These are phyloP conservation scores for Fusarium sp. DNA, from an alignment of 2,329 filamentous ascomycete genomes.

Conservation along the genomic window DNA sequence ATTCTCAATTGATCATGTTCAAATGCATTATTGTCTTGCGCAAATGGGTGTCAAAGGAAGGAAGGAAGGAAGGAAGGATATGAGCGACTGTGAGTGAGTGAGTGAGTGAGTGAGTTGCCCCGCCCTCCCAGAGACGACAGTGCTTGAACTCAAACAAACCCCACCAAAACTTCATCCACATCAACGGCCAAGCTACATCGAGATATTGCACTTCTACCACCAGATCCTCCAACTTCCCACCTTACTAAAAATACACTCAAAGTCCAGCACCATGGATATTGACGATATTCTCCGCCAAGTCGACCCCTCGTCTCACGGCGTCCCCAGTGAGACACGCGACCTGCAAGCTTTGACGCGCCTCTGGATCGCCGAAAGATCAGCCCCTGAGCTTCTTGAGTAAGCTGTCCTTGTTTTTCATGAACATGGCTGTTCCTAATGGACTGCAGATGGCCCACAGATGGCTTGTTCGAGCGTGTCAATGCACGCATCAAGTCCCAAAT, in stretches of 20 bases:
- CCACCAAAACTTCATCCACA: conserved; percentile 28
- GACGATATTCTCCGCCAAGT: conserved; percentile 83
- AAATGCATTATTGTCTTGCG: background rate
- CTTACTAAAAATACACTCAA: no score
- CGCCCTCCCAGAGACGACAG: conserved; percentile 31
- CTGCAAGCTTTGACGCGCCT: conserved; percentile 89
- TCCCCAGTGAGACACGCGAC: conserved; percentile 75
- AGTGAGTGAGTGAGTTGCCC: conserved; percentile 7
- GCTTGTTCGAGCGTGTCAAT: conserved; percentile 85
- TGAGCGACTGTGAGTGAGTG: background rate
- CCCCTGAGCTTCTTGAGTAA: conserved; percentile 89
- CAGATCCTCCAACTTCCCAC: background rate
- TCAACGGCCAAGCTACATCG: conserved; percentile 1
- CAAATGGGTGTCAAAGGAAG: background rate
- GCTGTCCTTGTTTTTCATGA: background rate
- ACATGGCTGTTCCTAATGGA: background rate
- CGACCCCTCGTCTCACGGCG: conserved; percentile 67
- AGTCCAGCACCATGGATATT: conserved; percentile 72
- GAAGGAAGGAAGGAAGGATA: background rate
- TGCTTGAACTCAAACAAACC: conserved; percentile 16
- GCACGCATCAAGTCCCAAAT: conserved; percentile 77
- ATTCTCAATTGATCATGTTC: background rate
- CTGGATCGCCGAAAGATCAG: conserved; percentile 92
- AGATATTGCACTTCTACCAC: conserved; percentile 1
- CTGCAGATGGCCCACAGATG: conserved; percentile 73